Percentiles rank a stretch among this genome's conserved stretches.
These are phyloP conservation scores for Boletus vinaceobasis DNA, from an alignment of 768 basidiomycete species.

Conservation along the genomic window DNA sequence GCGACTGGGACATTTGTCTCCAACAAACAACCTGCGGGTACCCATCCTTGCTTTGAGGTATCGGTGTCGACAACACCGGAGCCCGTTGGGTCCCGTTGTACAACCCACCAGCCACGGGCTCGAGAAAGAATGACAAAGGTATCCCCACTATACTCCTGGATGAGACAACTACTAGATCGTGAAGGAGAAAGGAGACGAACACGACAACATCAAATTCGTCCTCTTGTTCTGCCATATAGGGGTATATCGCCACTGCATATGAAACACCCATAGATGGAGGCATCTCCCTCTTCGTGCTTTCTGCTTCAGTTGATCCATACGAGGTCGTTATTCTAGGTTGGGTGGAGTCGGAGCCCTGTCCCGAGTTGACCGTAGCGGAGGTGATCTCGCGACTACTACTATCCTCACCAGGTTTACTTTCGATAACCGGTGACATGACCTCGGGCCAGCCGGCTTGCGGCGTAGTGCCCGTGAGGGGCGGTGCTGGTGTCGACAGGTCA, in stretches of 20 bases:
- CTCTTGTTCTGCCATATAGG: conserved; percentile 97
- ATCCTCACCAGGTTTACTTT: conserved; percentile 45
- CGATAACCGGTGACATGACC: conserved; percentile 55
- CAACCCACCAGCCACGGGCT: conserved; percentile 99
- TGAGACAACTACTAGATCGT: conserved; percentile 1
- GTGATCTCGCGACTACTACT: conserved; percentile 37
- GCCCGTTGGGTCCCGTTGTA: conserved; percentile 89
- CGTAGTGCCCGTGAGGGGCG: conserved; percentile 56
- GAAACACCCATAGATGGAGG: conserved; percentile 59
- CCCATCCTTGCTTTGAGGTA: conserved; percentile 87
- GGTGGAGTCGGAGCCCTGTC: conserved; percentile 24
- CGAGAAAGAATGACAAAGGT: conserved; percentile 91
- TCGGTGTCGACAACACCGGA: conserved; percentile 76
- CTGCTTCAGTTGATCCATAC: conserved; percentile 28
- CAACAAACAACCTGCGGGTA: conserved; percentile 93
- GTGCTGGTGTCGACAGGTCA: conserved; percentile 50
- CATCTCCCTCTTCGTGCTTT: conserved; percentile 40
- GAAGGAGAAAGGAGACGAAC: conserved; percentile 45
- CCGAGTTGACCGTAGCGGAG: conserved; percentile 34
- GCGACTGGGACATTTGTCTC: conserved; percentile 92
- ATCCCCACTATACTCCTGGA: conserved; percentile 58
- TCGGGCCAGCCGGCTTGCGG: conserved; percentile 79
- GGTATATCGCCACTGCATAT: conserved; percentile 97
- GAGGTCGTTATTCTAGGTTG: conserved; percentile 16
- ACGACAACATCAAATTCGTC: conserved; percentile 98